Conservation (phyloP, 371 early-diverging fungal species). For the Syncephalastrum monosporum region DNA sequence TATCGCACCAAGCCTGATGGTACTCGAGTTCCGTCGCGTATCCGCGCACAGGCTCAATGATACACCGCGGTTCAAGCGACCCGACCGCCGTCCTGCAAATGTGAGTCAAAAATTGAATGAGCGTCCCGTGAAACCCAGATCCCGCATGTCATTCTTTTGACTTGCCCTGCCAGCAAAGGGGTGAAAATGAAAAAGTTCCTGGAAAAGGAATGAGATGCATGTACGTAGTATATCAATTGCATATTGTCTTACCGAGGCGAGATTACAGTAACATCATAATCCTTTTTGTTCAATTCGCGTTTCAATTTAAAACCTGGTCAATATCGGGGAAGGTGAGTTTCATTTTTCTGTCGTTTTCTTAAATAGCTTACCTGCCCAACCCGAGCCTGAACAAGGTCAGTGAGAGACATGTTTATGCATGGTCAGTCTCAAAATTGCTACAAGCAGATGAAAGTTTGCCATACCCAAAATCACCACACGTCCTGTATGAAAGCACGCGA, state of each 20-base stretch:
- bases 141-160: background rate
- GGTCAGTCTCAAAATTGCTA: background rate
- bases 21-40: conserved; percentile 58
- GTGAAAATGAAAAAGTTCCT: conserved; percentile 83
- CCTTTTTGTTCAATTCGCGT: conserved; percentile 53
- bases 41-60: conserved; percentile 69
- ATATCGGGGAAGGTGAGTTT: background rate
- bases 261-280: conserved; percentile 67
- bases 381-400: conserved; percentile 51
- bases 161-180: conserved; percentile 67
- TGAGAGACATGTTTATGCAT: background rate
- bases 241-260: conserved; percentile 53
- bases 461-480: conserved; percentile 7
- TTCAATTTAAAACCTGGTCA: conserved; percentile 61
- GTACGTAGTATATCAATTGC: background rate
- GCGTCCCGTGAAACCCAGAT: background rate
- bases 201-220: conserved; percentile 9
- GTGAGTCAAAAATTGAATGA: conserved; percentile 7
- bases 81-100: conserved; percentile 67
- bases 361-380: conserved; percentile 55
- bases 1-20: conserved; percentile 68
- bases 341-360: background rate
- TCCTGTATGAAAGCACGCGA: background rate
- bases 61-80: conserved; percentile 80
- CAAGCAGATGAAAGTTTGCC: background rate